A percentile compares a stretch with the other conserved stretches of the same genome.
Evolutionary conservation across 2,329 filamentous ascomycete genomes (phyloP).

Genomic region (Keithomyces neogunnii): DNA sequence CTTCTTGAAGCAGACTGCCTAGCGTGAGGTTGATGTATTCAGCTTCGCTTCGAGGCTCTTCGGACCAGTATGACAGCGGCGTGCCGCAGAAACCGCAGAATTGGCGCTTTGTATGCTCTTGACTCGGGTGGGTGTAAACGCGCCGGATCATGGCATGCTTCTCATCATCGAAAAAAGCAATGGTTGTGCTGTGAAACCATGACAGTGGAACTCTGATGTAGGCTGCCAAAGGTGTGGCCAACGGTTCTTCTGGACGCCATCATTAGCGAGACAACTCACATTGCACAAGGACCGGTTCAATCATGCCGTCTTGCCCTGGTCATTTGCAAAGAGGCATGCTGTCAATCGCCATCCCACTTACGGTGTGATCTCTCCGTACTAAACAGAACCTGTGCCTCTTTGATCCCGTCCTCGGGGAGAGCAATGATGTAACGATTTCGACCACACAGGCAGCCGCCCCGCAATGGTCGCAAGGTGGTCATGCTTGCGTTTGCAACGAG

Average conservation of each 20-base stretch:
- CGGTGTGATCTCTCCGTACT: slow-evolving; percentile 61
- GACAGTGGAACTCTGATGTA: slow-evolving; percentile 75
- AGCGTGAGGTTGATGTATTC: slow-evolving; percentile 75
- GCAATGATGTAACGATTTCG: slow-evolving; percentile 73
- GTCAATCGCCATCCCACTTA: slow-evolving; percentile 38
- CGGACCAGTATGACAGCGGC: slow-evolving; percentile 75
- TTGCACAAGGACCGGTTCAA: not conserved
- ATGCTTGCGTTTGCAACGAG: slow-evolving; percentile 23
- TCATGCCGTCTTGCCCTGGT: too few species aligned
- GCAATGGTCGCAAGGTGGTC: slow-evolving; percentile 47
- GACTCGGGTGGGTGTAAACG: slow-evolving; percentile 52
- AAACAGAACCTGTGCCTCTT: slow-evolving; percentile 63
- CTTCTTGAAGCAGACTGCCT: slow-evolving; percentile 64
- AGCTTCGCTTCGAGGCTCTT: slow-evolving; percentile 59
- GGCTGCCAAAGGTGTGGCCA: slow-evolving; percentile 66
- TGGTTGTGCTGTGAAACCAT: slow-evolving; percentile 72
- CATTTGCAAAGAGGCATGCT: too few species aligned
- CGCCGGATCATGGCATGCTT: slow-evolving; percentile 57
- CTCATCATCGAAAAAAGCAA: slow-evolving; percentile 73
- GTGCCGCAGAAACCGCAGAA: slow-evolving; percentile 94
- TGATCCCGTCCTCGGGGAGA: slow-evolving; percentile 50
- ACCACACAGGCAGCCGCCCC: slow-evolving; percentile 76
- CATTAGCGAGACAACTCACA: not conserved
- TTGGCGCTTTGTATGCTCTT: slow-evolving; percentile 55
- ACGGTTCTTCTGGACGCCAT: slow-evolving; percentile 45